Conservation (phyloP, 2,329 filamentous ascomycete species). For the Emmonsia crescens region DNA sequence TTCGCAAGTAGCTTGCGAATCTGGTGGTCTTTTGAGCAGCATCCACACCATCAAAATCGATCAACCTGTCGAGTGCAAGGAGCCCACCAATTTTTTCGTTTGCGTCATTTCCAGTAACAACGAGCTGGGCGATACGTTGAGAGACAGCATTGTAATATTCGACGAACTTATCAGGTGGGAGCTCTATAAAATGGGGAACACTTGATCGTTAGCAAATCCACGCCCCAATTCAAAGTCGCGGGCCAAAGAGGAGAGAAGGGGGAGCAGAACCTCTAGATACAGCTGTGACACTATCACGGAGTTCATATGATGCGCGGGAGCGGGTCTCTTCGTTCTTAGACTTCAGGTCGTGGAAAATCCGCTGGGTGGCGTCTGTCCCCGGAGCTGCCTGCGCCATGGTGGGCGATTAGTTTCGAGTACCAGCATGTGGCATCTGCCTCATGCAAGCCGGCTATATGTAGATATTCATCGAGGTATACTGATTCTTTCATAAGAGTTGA, state of each 20-base stretch:
- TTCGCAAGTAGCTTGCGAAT: conserved; percentile 82
- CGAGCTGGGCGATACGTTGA: conserved; percentile 57
- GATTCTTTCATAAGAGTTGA: not conserved
- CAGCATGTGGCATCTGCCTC: not conserved
- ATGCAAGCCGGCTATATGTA: not conserved
- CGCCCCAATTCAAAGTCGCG: not conserved
- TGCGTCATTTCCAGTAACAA: conserved; percentile 75
- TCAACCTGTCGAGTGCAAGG: conserved; percentile 79
- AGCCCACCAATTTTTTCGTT: conserved; percentile 86
- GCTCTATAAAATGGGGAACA: conserved; percentile 43
- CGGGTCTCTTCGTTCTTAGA: conserved; percentile 44
- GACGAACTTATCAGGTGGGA: conserved; percentile 67
- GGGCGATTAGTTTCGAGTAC: conserved; percentile 5
- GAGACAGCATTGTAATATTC: conserved; percentile 59
- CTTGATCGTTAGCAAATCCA: not conserved
- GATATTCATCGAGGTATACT: not conserved
- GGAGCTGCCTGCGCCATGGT: conserved; percentile 39
- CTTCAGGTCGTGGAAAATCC: conserved; percentile 47
- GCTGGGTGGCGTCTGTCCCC: conserved; percentile 41
- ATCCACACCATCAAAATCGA: conserved; percentile 95
- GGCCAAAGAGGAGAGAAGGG: conserved; percentile 4
- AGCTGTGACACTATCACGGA: conserved; percentile 36
- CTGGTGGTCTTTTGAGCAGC: conserved; percentile 85
- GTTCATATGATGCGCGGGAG: conserved; percentile 39
- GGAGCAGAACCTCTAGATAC: conserved; percentile 35